A percentile compares a stretch with the other conserved stretches of the same genome.
Conservation (phyloP, 2,329 filamentous ascomycete genomes). For the Fusarium marasasianum region DNA sequence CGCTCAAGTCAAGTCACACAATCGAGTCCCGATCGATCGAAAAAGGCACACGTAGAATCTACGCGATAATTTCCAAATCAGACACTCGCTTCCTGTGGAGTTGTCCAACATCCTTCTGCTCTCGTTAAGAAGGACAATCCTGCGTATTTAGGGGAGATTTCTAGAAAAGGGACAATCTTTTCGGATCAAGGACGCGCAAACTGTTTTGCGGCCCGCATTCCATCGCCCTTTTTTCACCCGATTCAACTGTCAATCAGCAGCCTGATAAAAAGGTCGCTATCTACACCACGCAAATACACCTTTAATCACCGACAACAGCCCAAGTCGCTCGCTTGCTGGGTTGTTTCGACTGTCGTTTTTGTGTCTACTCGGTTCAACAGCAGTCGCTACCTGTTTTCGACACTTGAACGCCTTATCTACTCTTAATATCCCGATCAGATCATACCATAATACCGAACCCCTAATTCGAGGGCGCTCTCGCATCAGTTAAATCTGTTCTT, state of each 20-base stretch:
- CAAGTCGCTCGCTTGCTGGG: constrained; percentile 33
- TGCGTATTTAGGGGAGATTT: neutral
- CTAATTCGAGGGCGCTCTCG: constrained; percentile 1
- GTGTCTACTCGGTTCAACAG: constrained; percentile 1
- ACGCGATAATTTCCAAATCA: constrained; percentile 5
- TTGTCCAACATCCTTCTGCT: constrained; percentile 1
- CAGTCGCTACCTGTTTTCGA: constrained; percentile 19
- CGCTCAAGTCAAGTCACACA: constrained; percentile 32
- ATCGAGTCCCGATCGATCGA: constrained; percentile 25
- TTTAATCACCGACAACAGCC: constrained; percentile 16
- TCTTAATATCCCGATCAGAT: constrained; percentile 8
- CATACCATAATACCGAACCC: constrained; percentile 12
- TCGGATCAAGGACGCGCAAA: constrained; percentile 31
- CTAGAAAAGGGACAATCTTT: neutral
- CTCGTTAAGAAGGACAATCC: constrained; percentile 16
- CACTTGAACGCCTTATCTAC: constrained; percentile 4
- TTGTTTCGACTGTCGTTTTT: constrained; percentile 11
- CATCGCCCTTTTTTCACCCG: constrained; percentile 8
- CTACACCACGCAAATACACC: neutral
- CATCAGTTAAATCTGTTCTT: constrained; percentile 5
- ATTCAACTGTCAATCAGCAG: constrained; percentile 16
- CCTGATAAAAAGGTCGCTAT: constrained; percentile 12
- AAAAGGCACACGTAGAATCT: constrained; percentile 4
- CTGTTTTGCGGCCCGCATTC: constrained; percentile 32
- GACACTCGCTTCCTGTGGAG: neutral